These are phyloP conservation scores for Orbilia oligospora DNA, from an alignment of 2,329 filamentous ascomycete species.

Conservation along the genomic window DNA sequence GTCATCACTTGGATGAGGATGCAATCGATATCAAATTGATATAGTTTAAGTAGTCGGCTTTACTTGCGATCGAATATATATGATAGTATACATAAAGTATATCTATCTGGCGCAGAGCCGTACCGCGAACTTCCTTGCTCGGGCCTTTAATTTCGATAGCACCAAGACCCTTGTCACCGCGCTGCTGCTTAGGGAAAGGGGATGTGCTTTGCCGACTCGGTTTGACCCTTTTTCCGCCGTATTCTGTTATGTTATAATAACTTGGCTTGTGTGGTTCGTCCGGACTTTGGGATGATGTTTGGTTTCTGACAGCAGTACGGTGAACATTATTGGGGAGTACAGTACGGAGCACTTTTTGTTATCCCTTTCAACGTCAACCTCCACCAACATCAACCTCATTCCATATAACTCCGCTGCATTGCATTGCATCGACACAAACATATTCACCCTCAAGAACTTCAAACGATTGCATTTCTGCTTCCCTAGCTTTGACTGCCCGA, in stretches of 20 bases:
- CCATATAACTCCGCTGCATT: not conserved
- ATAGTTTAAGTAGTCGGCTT: not conserved
- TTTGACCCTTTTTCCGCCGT: conserved; percentile 50
- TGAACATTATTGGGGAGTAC: not conserved
- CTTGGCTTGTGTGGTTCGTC: conserved; percentile 54
- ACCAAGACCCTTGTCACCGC: conserved; percentile 31
- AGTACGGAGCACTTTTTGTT: not conserved
- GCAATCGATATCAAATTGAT: not conserved
- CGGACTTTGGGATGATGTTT: conserved; percentile 46
- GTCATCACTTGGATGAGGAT: not conserved
- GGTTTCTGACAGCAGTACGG: not conserved
- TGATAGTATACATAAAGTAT: conserved; percentile 4
- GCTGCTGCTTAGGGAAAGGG: conserved; percentile 20
- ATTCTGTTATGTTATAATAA: conserved; percentile 61
- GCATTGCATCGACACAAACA: conserved; percentile 60
- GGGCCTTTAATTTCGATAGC: conserved; percentile 60
- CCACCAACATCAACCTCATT: conserved; percentile 36
- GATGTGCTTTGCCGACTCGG: conserved; percentile 50
- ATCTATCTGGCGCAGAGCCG: conserved; percentile 12
- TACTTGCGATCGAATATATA: conserved; percentile 1
- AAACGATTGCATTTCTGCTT: conserved; percentile 21
- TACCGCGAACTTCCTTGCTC: conserved; percentile 41
- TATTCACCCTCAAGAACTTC: conserved; percentile 30
- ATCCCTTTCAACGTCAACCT: conserved; percentile 22
- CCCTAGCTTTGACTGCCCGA: conserved; percentile 26